A percentile compares a stretch with the other conserved stretches of the same genome.
Evolutionary conservation across 2,329 filamentous ascomycete genomes (phyloP).

Genomic region (Sphaerulina vaccinii): DNA sequence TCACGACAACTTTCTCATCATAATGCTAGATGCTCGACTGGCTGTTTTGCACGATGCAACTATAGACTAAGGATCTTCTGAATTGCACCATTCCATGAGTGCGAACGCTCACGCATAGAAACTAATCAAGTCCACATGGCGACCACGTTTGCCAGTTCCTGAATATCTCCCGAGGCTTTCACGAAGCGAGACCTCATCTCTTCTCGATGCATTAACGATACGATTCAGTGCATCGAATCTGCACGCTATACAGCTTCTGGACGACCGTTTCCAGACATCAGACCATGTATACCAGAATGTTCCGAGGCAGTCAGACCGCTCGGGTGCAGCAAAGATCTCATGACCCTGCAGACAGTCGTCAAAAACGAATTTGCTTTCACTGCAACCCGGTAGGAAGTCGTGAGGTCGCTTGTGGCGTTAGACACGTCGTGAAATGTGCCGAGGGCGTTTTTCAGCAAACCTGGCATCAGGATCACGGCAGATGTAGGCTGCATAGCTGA

Average conservation of each 20-base stretch:
- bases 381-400: too few species aligned
- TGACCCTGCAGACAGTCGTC: neutral
- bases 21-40: too few species aligned
- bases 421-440: neutral
- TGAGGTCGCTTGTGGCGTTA: neutral
- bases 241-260: neutral
- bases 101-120: slow-evolving; percentile 4
- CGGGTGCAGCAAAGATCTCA: neutral
- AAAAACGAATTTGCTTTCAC: too few species aligned
- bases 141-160: slow-evolving; percentile 7
- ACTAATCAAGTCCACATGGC: slow-evolving; percentile 9
- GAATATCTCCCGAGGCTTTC: slow-evolving; percentile 11
- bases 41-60: too few species aligned
- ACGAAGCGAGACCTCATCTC: neutral
- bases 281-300: neutral
- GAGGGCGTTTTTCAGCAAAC: neutral
- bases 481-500: neutral
- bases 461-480: neutral
- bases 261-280: neutral
- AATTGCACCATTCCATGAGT: neutral
- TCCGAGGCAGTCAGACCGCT: neutral
- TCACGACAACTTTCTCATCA: too few species aligned
- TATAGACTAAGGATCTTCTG: too few species aligned
- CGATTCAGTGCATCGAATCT: neutral
- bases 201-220: slow-evolving; percentile 1